Percentiles rank a stretch among this genome's conserved stretches.
These are phyloP conservation scores for Jackrogersella minutella DNA, from an alignment of 495 filamentous ascomycete species.

Conservation along the genomic window DNA sequence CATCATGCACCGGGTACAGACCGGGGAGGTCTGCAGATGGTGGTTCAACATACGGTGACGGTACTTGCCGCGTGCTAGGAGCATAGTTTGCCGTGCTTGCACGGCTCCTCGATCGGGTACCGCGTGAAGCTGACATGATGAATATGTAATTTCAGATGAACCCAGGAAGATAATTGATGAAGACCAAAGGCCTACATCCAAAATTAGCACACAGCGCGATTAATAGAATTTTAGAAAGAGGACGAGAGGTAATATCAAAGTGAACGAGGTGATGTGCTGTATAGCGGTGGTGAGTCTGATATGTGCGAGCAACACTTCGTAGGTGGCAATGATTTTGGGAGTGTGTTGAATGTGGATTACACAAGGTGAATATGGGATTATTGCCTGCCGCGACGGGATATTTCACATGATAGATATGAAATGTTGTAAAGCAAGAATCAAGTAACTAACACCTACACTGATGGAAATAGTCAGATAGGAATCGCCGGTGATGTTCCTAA, in stretches of 20 bases:
- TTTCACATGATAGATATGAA: background rate
- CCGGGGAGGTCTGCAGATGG: constrained; percentile 34
- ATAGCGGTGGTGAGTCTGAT: no score
- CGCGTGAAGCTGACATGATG: constrained; percentile 44
- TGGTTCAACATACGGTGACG: constrained; percentile 14
- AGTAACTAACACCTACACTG: no score
- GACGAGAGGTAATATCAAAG: no score
- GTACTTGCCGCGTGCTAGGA: constrained; percentile 8
- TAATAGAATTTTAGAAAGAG: background rate
- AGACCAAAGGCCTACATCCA: background rate
- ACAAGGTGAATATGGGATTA: background rate
- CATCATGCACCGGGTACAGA: constrained; percentile 41
- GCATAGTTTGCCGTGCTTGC: constrained; percentile 13
- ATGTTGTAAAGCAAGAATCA: background rate
- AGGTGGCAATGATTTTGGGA: background rate
- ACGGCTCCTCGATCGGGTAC: constrained; percentile 39
- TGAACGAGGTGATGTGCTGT: no score
- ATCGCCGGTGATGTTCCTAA: constrained; percentile 4
- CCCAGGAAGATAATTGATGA: background rate
- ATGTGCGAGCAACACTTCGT: no score
- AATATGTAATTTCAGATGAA: background rate
- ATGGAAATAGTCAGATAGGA: background rate
- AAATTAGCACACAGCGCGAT: background rate
- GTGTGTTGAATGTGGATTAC: background rate
- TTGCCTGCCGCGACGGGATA: background rate